A percentile compares a stretch with the other conserved stretches of the same genome.
phyloP scores from a whole-genome alignment of 169 alveolate genomes.

The Eimeria brunetti region DNA sequence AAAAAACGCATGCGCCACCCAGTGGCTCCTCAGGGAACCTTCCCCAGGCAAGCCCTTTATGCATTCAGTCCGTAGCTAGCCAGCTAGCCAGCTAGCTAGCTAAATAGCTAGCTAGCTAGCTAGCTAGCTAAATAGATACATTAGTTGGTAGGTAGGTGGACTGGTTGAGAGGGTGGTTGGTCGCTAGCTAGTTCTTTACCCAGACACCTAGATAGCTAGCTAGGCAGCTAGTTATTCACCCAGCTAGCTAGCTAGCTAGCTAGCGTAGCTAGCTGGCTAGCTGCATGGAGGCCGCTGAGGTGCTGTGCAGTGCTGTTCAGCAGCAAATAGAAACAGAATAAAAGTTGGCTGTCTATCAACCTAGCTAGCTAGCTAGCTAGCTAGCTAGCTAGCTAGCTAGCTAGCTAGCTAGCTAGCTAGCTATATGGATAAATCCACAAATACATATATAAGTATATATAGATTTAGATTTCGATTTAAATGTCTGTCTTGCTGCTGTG shows the following conservation, averaged over 20 bases:
- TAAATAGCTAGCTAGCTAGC: not conserved
- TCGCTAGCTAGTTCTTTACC: not conserved
- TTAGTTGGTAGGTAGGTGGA: not conserved
- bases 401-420: not conserved
- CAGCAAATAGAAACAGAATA: too few relatives aligned
- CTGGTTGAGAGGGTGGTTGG: too few relatives aligned
- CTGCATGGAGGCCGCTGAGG: too few relatives aligned
- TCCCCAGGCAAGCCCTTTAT: not conserved
- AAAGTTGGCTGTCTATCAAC: too few relatives aligned
- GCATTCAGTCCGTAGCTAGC: not conserved
- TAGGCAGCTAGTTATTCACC: not conserved
- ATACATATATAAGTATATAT: not conserved
- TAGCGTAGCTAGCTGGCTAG: too few relatives aligned
- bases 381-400: not conserved
- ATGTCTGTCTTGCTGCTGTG: not conserved
- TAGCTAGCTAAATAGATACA: too few relatives aligned
- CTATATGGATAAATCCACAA: not conserved
- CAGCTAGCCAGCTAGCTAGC: not conserved
- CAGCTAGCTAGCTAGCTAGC: too few relatives aligned
- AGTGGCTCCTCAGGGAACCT: constrained; percentile 26
- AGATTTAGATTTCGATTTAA: not conserved
- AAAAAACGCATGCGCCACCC: constrained; percentile 2
- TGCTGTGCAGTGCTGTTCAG: too few relatives aligned
- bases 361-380: too few relatives aligned
- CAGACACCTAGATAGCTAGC: not conserved